These are phyloP conservation scores for Mucor irregularis DNA, from an alignment of 371 early-diverging fungal species.

Conservation along the genomic window DNA sequence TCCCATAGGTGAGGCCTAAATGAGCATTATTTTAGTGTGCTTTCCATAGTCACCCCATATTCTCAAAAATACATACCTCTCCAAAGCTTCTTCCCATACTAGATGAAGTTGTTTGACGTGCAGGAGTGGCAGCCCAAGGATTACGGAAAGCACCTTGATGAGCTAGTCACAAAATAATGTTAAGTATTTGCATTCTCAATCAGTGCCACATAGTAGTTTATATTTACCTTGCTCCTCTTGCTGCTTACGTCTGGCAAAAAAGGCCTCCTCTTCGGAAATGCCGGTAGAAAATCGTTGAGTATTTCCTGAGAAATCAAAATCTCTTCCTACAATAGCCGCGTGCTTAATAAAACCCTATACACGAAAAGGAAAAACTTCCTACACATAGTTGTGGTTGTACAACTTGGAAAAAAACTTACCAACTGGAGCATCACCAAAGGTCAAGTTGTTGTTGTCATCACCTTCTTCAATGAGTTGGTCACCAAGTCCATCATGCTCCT, in stretches of 20 bases:
- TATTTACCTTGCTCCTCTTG: slow-evolving; percentile 21
- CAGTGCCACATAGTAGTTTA: too few relatives aligned
- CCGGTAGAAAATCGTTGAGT: slow-evolving; percentile 54
- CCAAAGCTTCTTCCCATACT: slow-evolving; percentile 24
- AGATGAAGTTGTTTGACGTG: slow-evolving; percentile 8
- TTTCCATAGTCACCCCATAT: neutral
- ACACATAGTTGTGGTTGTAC: neutral
- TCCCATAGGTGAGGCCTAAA: slow-evolving; percentile 26
- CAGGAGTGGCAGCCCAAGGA: slow-evolving; percentile 19
- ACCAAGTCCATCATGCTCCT: slow-evolving; percentile 48
- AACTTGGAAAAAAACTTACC: slow-evolving; percentile 35
- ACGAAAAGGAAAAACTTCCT: neutral
- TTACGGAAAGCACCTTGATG: slow-evolving; percentile 13
- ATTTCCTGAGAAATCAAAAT: slow-evolving; percentile 75
- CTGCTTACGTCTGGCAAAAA: slow-evolving; percentile 43
- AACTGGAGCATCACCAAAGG: slow-evolving; percentile 71
- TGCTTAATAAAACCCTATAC: neutral
- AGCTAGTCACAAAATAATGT: neutral
- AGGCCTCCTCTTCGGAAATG: slow-evolving; percentile 56
- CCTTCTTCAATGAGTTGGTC: slow-evolving; percentile 72
- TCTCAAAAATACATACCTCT: slow-evolving; percentile 10
- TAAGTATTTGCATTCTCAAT: slow-evolving; percentile 7
- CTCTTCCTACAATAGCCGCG: slow-evolving; percentile 40
- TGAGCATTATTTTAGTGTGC: neutral
- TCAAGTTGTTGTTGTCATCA: slow-evolving; percentile 83